Conservation (phyloP, 2,329 filamentous ascomycete genomes). For the Dactylellina parvicollis region DNA sequence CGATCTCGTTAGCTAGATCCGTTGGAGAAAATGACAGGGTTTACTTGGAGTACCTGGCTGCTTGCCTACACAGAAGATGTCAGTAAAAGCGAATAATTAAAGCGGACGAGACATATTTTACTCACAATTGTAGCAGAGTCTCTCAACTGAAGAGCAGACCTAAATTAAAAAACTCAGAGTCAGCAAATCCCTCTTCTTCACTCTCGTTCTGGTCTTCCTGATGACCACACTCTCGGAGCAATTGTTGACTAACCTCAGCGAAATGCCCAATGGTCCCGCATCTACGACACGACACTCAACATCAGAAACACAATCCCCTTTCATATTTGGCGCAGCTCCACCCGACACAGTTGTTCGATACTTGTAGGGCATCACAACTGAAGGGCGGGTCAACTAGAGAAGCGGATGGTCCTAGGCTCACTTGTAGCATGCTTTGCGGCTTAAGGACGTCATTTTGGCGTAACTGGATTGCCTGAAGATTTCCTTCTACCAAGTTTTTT, state of each 20-base stretch:
- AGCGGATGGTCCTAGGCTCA: conserved; percentile 53
- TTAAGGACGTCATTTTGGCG: conserved; percentile 56
- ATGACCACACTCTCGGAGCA: too few relatives aligned
- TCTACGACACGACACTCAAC: conserved; percentile 63
- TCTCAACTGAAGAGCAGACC: conserved; percentile 97
- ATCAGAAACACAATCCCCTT: conserved; percentile 58
- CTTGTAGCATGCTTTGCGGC: conserved; percentile 59
- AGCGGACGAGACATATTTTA: conserved; percentile 55
- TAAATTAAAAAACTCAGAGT: conserved; percentile 65
- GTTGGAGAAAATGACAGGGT: conserved; percentile 16
- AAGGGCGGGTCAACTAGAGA: conserved; percentile 21
- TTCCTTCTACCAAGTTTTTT: conserved; percentile 17
- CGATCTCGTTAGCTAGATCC: conserved; percentile 38
- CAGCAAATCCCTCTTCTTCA: neutral
- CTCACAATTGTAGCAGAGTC: conserved; percentile 99
- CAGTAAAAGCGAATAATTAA: neutral
- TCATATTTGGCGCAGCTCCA: conserved; percentile 37
- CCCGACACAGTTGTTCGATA: conserved; percentile 48
- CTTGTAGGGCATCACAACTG: conserved; percentile 17
- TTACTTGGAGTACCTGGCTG: conserved; percentile 72
- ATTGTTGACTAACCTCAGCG: conserved; percentile 63
- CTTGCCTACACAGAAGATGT: conserved; percentile 69
- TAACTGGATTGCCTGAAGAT: conserved; percentile 19
- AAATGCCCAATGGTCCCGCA: conserved; percentile 68
- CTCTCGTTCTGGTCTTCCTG: too few relatives aligned